Evolutionary conservation across 129 eudicot species (phyloP), one percentile per base, ranked within the genome.

Genomic region (Arctium minus): DNA sequence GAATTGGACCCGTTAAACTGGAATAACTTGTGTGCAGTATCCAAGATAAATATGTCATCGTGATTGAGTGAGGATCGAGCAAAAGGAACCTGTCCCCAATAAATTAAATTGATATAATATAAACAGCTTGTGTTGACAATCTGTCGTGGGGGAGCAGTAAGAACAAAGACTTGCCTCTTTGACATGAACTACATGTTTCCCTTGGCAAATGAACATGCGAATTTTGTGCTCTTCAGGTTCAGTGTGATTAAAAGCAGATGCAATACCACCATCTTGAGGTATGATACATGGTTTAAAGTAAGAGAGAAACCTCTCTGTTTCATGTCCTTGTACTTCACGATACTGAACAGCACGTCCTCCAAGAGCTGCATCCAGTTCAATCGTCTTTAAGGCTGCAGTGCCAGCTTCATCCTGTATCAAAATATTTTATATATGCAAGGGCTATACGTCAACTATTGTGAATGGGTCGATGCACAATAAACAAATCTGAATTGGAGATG

Each of bases 281-380:
- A 92, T 89, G 67, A 92, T 92, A 78, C 97, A 92, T 42, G 97
- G 93, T 76, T 89, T 88, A 37, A 92, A 89, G 84, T 89, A 88
- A 46, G 93, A 89, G 48, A 89, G 92, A 53, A 92, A 92, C 87
- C 86, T 92, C 84, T 88, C 92, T 13, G 96, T 87, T 85, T 92
- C 96, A 77, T 92, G 89, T 60, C 96, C 96, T 88, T 92, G 96
- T n/a, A 88, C 88, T 88, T 92, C 96, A 32, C 96, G 86, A 85
- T 92, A 92, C 70, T 92, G 96, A 46, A 92, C 92, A 77, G 94
- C 92, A 15, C 93, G 93, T 44, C 92, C 91, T 15, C 97, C 97
- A 53, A 92, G 88, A 77, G 91, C 89, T 22, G 94, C 91, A 89
- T 92, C 97, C 77, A 92, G 70, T 81, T 92, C 97, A 79, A 92